Evolutionary conservation across 2,329 filamentous ascomycete species (phyloP), one percentile per base, ranked within the genome.

Genomic region (Pyricularia pennisetigena): DNA sequence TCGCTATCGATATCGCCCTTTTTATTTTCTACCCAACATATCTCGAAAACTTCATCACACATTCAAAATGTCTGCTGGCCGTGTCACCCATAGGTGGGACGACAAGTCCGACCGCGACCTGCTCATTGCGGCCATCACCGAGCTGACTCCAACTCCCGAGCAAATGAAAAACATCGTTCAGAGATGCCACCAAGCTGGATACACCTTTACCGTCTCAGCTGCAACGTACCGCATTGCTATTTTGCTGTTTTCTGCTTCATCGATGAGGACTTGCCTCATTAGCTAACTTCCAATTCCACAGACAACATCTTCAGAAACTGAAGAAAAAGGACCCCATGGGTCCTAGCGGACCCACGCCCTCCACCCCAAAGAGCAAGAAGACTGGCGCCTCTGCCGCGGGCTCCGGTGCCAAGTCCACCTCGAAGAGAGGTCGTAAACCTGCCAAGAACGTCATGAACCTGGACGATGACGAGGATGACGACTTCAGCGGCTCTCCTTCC

Each of bases 241-340:
- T 26, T 28, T 61, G 2, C 12, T 57, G 3, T 57, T 23, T 35
- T 35, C 32, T 29, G 7, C 29, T 29, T 29, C 7, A 3, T 35
- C 12, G 2, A 3, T 35, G 12, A 3, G 5, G 5, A 12, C 32
- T 35, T 14, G 32, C 3, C 12, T 35, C 7, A 7, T 35, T 35
- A 14, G 32, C 32, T 35, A 35, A 61, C 23, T 12, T 12, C 24
- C 10, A 26, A 26, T 12, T 23, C 57, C 65, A 63, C 57, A 78
- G 77, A 1, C 77, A 78, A 72, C 77, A 78, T 24, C 70, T 78
- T 0, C 77, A 78, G 68, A 78, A 78, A 67, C 71, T 78, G 0
- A 74, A 75, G 12, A 74, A 75, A 49, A 75, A 75, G 70, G 74
- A 76, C 0, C 62, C 66, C 16, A 69, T 63, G 10, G 67, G 62